phyloP scores from a whole-genome alignment of 164 flowering plant species.

The Tetracentron sinense region DNA sequence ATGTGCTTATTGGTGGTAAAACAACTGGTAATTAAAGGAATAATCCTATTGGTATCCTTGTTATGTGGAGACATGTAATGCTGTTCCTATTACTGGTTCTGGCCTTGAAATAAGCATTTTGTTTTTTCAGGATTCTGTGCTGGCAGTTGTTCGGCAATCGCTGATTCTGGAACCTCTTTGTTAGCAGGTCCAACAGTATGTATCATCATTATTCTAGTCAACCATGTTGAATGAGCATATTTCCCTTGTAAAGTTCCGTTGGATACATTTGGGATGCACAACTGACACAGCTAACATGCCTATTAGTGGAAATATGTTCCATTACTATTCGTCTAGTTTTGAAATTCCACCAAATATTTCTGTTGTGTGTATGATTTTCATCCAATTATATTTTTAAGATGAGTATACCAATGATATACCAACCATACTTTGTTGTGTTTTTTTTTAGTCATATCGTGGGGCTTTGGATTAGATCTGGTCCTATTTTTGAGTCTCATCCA shows the following conservation, averaged over 20 bases:
- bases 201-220: constrained; percentile 4
- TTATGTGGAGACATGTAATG: background rate
- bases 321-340: background rate
- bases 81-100: background rate
- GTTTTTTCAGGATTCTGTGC: constrained; percentile 60
- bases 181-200: constrained; percentile 87
- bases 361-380: background rate
- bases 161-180: constrained; percentile 88
- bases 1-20: constrained; percentile 61
- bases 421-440: background rate
- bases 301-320: no score
- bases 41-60: background rate
- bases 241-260: background rate
- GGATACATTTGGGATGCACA: background rate
- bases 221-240: no score
- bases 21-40: constrained; percentile 50
- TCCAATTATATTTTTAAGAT: background rate
- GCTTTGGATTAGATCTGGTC: background rate
- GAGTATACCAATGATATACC: background rate
- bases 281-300: background rate
- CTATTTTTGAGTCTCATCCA: no score
- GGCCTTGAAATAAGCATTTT: background rate
- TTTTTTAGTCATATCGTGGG: background rate
- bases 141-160: constrained; percentile 82
- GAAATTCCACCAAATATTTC: background rate